These are phyloP conservation scores for Gaeumannomyces sp. DNA, from an alignment of 2,329 filamentous ascomycete genomes.

Conservation along the genomic window DNA sequence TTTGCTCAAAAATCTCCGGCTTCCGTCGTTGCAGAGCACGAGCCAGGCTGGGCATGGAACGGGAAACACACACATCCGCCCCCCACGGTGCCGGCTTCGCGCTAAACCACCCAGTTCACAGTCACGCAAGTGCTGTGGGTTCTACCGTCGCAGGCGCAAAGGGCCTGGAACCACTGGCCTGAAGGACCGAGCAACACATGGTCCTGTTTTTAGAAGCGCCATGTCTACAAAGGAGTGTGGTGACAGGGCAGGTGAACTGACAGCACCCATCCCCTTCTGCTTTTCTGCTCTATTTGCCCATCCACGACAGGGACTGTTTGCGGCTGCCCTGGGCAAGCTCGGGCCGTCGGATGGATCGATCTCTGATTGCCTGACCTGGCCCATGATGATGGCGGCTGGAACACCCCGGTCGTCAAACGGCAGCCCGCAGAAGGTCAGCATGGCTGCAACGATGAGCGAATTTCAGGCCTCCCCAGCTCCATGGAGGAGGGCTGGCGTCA, in stretches of 20 bases:
- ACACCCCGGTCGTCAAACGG: not conserved
- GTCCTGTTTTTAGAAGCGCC: not conserved
- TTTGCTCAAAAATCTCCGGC: not conserved
- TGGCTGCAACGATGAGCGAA: not conserved
- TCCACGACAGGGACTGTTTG: not conserved
- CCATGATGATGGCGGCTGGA: not conserved
- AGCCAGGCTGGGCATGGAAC: not conserved
- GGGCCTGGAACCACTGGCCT: not conserved
- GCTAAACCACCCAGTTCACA: not conserved
- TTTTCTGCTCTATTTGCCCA: not conserved
- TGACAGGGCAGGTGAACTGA: not conserved
- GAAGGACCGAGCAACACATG: not conserved
- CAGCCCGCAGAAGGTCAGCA: not conserved
- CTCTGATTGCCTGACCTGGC: constrained; percentile 8
- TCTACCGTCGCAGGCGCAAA: not conserved
- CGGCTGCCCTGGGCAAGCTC: not conserved
- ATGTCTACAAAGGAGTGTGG: not conserved
- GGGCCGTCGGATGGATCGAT: constrained; percentile 9
- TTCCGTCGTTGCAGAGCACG: not conserved
- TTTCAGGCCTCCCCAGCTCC: not conserved
- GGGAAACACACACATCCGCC: not conserved
- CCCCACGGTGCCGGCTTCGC: not conserved
- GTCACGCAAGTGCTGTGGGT: not conserved
- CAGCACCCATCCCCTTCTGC: not conserved
- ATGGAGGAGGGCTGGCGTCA: not conserved